Conservation (phyloP, 108 stramenopile species). For the Skeletonema grethae region DNA sequence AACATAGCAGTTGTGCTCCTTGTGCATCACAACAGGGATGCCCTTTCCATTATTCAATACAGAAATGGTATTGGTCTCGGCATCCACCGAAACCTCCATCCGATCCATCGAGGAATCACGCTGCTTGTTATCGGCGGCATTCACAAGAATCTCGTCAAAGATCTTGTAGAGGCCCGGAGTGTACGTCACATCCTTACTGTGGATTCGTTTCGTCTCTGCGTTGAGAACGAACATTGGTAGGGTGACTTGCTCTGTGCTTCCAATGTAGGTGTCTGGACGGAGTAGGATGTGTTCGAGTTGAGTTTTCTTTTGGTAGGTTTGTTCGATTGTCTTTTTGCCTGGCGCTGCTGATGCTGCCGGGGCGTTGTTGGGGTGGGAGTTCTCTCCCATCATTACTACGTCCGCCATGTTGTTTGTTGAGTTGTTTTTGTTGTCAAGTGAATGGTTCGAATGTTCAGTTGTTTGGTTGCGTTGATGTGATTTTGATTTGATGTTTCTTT, state of each 20-base stretch:
- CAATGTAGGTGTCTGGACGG: slow-evolving; percentile 97
- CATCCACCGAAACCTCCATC: slow-evolving; percentile 89
- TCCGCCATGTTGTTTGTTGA: background rate
- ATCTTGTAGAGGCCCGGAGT: slow-evolving; percentile 99
- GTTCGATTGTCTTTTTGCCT: slow-evolving; percentile 70
- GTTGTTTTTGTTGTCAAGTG: background rate
- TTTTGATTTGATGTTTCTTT: background rate
- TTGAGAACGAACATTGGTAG: slow-evolving; percentile 94
- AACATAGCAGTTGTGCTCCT: slow-evolving; percentile 83
- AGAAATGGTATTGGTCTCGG: slow-evolving; percentile 76
- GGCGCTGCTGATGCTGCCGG: background rate
- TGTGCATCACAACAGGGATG: slow-evolving; percentile 81
- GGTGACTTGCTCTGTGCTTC: slow-evolving; percentile 81
- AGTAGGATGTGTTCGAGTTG: slow-evolving; percentile 96
- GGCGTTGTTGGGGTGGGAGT: background rate
- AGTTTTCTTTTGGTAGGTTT: slow-evolving; percentile 93
- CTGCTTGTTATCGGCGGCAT: slow-evolving; percentile 99
- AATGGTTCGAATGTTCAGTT: background rate
- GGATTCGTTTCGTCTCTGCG: slow-evolving; percentile 60
- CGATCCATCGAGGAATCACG: slow-evolving; percentile 95
- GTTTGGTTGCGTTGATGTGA: background rate
- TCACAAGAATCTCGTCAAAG: slow-evolving; percentile 99
- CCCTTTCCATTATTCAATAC: slow-evolving; percentile 97
- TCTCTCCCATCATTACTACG: background rate
- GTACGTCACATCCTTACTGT: slow-evolving; percentile 80